Evolutionary conservation across 2,329 filamentous ascomycete species (phyloP).

Genomic region (Fusarium sublunatum): DNA sequence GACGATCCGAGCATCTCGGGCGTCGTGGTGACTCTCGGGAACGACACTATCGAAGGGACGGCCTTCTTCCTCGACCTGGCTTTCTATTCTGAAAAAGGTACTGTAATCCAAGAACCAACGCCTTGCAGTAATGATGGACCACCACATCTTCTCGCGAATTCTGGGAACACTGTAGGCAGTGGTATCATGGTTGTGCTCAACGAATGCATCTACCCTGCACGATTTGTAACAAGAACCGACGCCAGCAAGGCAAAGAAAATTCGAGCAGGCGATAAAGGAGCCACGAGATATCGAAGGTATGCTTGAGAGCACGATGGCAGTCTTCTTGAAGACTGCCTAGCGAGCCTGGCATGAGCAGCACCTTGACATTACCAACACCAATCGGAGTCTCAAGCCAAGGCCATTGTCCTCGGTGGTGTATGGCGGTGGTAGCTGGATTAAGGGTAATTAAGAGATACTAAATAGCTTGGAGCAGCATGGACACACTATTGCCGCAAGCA

Average conservation of each 20-base stretch:
- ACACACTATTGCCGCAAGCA: conserved; percentile 59
- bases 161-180: conserved; percentile 56
- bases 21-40: conserved; percentile 70
- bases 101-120: conserved; percentile 69
- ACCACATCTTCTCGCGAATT: conserved; percentile 66
- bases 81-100: conserved; percentile 64
- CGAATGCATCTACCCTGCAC: conserved; percentile 65
- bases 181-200: conserved; percentile 71
- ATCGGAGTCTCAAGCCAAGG: conserved; percentile 56
- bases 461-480: conserved; percentile 56
- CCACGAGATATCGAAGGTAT: conserved; percentile 55
- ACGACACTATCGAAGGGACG: conserved; percentile 70
- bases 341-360: conserved; percentile 57
- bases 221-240: conserved; percentile 69
- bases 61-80: conserved; percentile 70
- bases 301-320: conserved; percentile 65
- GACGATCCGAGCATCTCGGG: conserved; percentile 54
- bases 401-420: conserved; percentile 65
- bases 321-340: conserved; percentile 66
- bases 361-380: conserved; percentile 50
- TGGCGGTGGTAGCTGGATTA: conserved; percentile 62
- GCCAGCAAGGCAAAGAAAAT: conserved; percentile 71
- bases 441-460: conserved; percentile 50
- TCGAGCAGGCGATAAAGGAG: conserved; percentile 64
- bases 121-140: conserved; percentile 70